phyloP scores from a whole-genome alignment of 2,329 filamentous ascomycete genomes.

The Keithomyces neogunnii region DNA sequence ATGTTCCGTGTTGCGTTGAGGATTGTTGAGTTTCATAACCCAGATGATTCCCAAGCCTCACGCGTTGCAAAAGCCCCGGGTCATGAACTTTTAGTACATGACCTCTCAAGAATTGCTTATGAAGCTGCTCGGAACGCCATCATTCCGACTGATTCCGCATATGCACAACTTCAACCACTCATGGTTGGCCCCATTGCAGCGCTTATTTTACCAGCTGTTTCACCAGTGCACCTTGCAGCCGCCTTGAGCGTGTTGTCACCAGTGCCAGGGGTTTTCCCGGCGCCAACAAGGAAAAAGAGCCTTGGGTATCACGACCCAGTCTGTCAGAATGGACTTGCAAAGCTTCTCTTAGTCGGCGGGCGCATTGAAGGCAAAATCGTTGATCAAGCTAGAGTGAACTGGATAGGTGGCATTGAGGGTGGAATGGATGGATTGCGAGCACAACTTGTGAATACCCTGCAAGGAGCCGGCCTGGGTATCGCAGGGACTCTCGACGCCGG shows the following conservation, averaged over 20 bases:
- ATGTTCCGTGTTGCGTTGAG: conserved; percentile 82
- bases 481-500: conserved; percentile 73
- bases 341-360: conserved; percentile 79
- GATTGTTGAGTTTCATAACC: conserved; percentile 75
- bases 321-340: conserved; percentile 76
- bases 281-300: conserved; percentile 65
- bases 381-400: conserved; percentile 59
- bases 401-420: conserved; percentile 67
- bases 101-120: conserved; percentile 46
- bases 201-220: conserved; percentile 72
- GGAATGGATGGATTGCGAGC: conserved; percentile 73
- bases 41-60: conserved; percentile 28
- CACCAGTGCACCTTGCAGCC: conserved; percentile 74
- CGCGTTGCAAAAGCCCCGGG: conserved; percentile 21
- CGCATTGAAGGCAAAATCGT: conserved; percentile 80
- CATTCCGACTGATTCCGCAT: conserved; percentile 30
- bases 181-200: conserved; percentile 75
- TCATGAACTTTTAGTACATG: conserved; percentile 32
- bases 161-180: conserved; percentile 60
- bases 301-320: conserved; percentile 73
- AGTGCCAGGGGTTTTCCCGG: conserved; percentile 62
- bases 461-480: conserved; percentile 69
- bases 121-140: conserved; percentile 33
- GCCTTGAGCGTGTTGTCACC: conserved; percentile 74
- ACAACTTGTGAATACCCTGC: conserved; percentile 74